Percentiles rank a stretch among this genome's conserved stretches.
phyloP scores from a whole-genome alignment of 2,329 filamentous ascomycete species.

The Botrytis sinoallii region DNA sequence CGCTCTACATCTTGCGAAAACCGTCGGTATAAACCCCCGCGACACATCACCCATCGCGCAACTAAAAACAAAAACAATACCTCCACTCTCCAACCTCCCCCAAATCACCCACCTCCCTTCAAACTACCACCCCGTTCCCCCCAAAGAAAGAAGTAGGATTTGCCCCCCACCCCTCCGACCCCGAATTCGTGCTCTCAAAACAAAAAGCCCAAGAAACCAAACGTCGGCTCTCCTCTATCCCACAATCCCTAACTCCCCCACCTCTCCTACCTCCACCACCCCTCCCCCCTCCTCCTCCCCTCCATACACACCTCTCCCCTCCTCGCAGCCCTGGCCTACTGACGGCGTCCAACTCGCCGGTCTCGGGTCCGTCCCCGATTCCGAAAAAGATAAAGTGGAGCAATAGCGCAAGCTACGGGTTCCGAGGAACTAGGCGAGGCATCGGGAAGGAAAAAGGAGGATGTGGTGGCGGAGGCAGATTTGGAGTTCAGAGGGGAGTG shows the following conservation, averaged over 20 bases:
- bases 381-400: background rate
- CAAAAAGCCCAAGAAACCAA: background rate
- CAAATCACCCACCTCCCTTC: background rate
- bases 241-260: background rate
- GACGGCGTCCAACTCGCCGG: background rate
- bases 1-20: background rate
- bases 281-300: background rate
- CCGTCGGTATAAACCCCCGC: background rate
- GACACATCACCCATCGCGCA: background rate
- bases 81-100: too few relatives aligned
- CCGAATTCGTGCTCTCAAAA: background rate
- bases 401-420: background rate
- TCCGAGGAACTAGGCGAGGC: background rate
- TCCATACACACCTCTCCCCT: background rate
- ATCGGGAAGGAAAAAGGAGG: background rate
- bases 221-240: background rate
- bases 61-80: background rate
- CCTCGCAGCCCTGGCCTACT: background rate
- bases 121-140: background rate
- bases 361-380: accelerated
- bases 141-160: background rate
- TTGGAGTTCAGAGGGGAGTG: constrained; percentile 7
- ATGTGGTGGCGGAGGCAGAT: background rate
- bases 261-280: background rate
- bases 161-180: background rate